A percentile compares a stretch with the other conserved stretches of the same genome.
Conservation (phyloP, 805 yeast species). For the Saccharomycopsis microspora region DNA sequence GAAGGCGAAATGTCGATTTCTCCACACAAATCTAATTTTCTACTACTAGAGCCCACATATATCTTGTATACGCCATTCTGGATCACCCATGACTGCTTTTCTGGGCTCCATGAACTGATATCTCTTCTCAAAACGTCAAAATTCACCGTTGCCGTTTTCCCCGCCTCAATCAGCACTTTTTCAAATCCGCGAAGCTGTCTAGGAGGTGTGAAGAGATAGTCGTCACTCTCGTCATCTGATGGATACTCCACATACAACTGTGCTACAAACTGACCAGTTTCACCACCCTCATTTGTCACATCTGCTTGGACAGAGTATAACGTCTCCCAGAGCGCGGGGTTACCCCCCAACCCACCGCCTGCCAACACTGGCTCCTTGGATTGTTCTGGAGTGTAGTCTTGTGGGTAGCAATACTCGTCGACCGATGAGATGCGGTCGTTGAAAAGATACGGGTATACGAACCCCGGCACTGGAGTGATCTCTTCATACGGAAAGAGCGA, state of each 20-base stretch:
- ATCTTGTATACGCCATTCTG: constrained; percentile 44
- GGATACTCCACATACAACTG: constrained; percentile 46
- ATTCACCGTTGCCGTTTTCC: constrained; percentile 25
- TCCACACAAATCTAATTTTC: constrained; percentile 14
- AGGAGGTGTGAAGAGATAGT: constrained; percentile 31
- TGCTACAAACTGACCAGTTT: constrained; percentile 36
- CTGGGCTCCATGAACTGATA: constrained; percentile 44
- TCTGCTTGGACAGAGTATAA: constrained; percentile 33
- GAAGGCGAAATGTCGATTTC: constrained; percentile 10
- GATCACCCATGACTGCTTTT: constrained; percentile 45
- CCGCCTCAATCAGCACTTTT: constrained; percentile 35
- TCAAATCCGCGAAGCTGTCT: constrained; percentile 46
- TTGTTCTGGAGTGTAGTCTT: constrained; percentile 25
- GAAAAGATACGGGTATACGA: constrained; percentile 40
- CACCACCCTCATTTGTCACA: constrained; percentile 37
- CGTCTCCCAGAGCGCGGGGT: constrained; percentile 47
- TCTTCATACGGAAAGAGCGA: constrained; percentile 39
- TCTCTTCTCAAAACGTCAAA: constrained; percentile 42
- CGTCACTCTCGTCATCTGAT: constrained; percentile 23
- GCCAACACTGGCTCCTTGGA: constrained; percentile 21
- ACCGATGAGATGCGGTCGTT: constrained; percentile 17
- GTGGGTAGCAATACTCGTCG: constrained; percentile 26
- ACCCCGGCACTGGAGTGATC: constrained; percentile 41
- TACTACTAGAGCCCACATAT: constrained; percentile 34
- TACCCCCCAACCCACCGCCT: constrained; percentile 48